A percentile compares a stretch with the other conserved stretches of the same genome.
phyloP scores from a whole-genome alignment of 2,329 filamentous ascomycete species.

The Diaporthe caulivora region DNA sequence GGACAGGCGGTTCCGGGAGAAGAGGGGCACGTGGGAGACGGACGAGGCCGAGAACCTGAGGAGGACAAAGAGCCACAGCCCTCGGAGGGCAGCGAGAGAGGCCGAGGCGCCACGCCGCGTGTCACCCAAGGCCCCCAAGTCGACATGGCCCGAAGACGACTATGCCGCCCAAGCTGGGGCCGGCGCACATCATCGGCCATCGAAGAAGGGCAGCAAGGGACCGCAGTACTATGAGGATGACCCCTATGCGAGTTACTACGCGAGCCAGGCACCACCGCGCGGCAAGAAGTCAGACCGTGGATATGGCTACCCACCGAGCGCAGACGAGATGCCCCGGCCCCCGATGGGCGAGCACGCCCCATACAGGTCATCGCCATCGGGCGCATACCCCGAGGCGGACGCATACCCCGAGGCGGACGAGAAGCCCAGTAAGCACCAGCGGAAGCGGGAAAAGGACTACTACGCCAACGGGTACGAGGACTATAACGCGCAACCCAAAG shows the following conservation, averaged over 20 bases:
- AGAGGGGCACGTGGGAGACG: constrained; percentile 30
- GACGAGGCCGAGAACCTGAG: constrained; percentile 35
- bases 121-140: constrained; percentile 33
- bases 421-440: constrained; percentile 29
- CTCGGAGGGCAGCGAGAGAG: constrained; percentile 31
- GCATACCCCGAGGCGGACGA: constrained; percentile 8
- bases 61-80: constrained; percentile 38
- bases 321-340: constrained; percentile 18
- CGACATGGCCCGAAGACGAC: constrained; percentile 23
- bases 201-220: constrained; percentile 13
- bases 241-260: constrained; percentile 5
- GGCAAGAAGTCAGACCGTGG: not conserved
- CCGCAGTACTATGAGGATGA: constrained; percentile 35
- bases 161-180: constrained; percentile 2
- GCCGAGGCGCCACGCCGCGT: constrained; percentile 10
- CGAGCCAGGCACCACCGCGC: constrained; percentile 21
- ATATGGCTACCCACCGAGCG: constrained; percentile 17
- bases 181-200: not conserved
- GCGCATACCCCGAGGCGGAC: not conserved
- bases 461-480: constrained; percentile 26
- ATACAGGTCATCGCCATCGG: constrained; percentile 11
- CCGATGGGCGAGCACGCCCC: constrained; percentile 33
- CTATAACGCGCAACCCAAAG: not conserved
- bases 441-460: constrained; percentile 32
- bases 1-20: constrained; percentile 33